Evolutionary conservation across 2,329 filamentous ascomycete genomes (phyloP), one percentile per base, ranked within the genome.

Genomic region (Fusarium floridanum): DNA sequence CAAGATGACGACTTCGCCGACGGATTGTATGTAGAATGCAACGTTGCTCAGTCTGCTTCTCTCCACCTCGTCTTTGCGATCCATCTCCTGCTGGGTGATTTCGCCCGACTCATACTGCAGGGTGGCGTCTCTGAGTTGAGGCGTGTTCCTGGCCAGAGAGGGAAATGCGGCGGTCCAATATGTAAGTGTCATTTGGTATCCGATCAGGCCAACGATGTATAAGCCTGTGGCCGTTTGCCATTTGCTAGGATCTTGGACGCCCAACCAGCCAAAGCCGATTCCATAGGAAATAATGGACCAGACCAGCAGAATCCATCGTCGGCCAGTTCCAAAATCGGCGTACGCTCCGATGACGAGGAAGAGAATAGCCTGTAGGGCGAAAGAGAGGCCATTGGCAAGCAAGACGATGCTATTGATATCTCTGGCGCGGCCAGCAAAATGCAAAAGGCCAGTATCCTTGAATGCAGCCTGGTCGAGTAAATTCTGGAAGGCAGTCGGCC

Each of bases 321-420:
- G 83, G 82, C 91, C 92, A 14, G 86, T 86, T 5, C 92, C 92
- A 78, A 93, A 94, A 79, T 93, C 92, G 73, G 88, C 87, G 71
- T 87, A 88, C 0, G 85, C 84, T 63, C 88, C 88, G 4, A 89
- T 84, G 67, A 85, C 76, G 29, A 90, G 81, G 76, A 90, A 89
- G 6, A 90, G 77, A 9, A 89, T 85, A 32, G 91, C 88, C 78
- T 93, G 91, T 39, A 92, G 87, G 2, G 91, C 90, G 78, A 94
- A 94, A 17, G 88, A 91, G 66, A 93, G 90, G 63, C 92, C 91
- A 76, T 93, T 93, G 79, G 87, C 86, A 0, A 92, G 84, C 9
- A 93, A 83, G 5, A 93, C 90, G 64, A 93, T 91, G 67, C 88
- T 91, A 79, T 91, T 91, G 76, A 92, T 88, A n/a, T 89, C 89